Conservation (phyloP, 108 stramenopile genomes). For the Schizochytrium sp. region DNA sequence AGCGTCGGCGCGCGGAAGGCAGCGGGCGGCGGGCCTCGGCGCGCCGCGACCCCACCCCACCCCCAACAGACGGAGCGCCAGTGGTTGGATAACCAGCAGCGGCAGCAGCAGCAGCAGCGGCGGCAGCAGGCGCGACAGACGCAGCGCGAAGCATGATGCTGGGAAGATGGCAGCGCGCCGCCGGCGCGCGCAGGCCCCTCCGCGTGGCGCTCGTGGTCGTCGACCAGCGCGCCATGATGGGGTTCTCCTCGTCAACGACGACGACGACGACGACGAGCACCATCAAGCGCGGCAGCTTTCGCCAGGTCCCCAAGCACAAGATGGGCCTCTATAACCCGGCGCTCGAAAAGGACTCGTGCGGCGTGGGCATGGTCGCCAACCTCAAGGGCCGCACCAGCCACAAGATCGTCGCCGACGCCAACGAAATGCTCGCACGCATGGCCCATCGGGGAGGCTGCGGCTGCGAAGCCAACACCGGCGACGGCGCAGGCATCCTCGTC, state of each 20-base stretch:
- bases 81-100: too few species aligned
- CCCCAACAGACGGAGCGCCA: too few species aligned
- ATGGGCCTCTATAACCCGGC: conserved; percentile 44
- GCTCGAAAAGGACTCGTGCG: conserved; percentile 89
- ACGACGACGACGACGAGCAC: neutral
- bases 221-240: neutral
- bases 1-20: too few species aligned
- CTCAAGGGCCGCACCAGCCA: conserved; percentile 58
- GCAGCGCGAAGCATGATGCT: neutral
- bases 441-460: conserved; percentile 39
- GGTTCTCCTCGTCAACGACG: neutral
- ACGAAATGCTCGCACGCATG: neutral
- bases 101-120: neutral
- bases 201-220: neutral
- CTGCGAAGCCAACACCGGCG: conserved; percentile 66
- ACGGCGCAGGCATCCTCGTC: conserved; percentile 88
- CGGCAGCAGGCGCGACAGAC: neutral
- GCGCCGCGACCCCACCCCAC: too few species aligned
- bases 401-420: conserved; percentile 60
- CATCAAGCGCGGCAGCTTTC: neutral
- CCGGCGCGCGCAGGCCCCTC: neutral
- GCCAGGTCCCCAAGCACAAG: neutral
- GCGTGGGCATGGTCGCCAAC: conserved; percentile 84
- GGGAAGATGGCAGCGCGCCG: neutral
- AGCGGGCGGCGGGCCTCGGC: too few species aligned